phyloP scores from a whole-genome alignment of 2,329 filamentous ascomycete genomes.

The Aspergillus awamori region DNA sequence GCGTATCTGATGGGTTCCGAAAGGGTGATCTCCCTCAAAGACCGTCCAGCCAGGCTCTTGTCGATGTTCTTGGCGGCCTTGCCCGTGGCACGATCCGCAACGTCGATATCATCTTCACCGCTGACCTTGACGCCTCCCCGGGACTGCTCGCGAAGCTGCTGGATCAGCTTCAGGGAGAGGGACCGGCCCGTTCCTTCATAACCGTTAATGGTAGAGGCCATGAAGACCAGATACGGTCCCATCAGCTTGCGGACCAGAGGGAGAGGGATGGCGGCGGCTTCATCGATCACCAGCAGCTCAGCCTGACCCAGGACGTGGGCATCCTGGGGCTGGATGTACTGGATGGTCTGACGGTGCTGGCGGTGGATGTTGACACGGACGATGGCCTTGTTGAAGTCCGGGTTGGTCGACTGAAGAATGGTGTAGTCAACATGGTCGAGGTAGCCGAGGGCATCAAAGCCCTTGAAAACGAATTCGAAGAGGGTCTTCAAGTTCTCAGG shows the following conservation, averaged over 20 bases:
- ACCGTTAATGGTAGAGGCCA: constrained; percentile 98
- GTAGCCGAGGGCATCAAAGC: constrained; percentile 92
- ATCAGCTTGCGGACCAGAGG: constrained; percentile 91
- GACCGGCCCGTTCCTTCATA: constrained; percentile 97
- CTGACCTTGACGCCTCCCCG: constrained; percentile 61
- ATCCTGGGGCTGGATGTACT: constrained; percentile 97
- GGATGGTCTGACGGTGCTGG: constrained; percentile 94
- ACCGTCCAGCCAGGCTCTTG: constrained; percentile 67
- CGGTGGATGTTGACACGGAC: constrained; percentile 95
- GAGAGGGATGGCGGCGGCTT: constrained; percentile 93
- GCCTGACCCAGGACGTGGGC: constrained; percentile 93
- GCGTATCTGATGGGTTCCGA: constrained; percentile 94
- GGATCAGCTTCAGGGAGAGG: constrained; percentile 92
- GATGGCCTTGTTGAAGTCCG: constrained; percentile 98
- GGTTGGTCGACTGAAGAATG: constrained; percentile 96
- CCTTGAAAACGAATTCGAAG: constrained; percentile 98
- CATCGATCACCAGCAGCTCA: constrained; percentile 93
- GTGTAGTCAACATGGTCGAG: constrained; percentile 96
- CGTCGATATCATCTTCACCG: constrained; percentile 61
- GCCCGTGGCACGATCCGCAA: constrained; percentile 79
- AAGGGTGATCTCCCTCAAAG: constrained; percentile 87
- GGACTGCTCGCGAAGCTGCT: constrained; percentile 93
- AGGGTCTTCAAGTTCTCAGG: constrained; percentile 98
- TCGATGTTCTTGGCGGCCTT: constrained; percentile 68
- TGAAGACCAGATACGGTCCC: constrained; percentile 96